Conservation (phyloP, 129 eudicot species). For the Lactuca sativa region DNA sequence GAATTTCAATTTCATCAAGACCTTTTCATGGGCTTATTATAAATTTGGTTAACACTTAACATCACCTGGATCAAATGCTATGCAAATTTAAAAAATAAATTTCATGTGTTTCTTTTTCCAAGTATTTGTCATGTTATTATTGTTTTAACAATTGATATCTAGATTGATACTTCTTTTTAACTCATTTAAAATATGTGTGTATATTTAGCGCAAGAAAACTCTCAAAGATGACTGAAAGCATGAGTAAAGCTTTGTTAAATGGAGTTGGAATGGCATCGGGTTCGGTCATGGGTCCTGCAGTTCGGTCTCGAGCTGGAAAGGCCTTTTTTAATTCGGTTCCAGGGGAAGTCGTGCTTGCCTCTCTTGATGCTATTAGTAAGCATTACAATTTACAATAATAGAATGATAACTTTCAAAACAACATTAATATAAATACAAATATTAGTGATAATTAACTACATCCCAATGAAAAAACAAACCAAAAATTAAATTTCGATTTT, state of each 20-base stretch:
- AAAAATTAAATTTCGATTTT: too few species aligned
- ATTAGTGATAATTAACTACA: too few species aligned
- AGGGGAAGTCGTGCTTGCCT: constrained; percentile 89
- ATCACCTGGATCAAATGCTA: too few species aligned
- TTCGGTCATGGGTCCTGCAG: constrained; percentile 73
- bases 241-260: constrained; percentile 78
- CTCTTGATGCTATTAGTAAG: constrained; percentile 94
- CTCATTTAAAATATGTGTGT: background rate
- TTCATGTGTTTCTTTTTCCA: background rate
- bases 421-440: too few species aligned
- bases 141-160: background rate
- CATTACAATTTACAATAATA: background rate
- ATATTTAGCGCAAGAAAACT: constrained; percentile 59
- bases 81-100: too few species aligned
- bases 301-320: constrained; percentile 79
- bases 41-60: too few species aligned
- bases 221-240: constrained; percentile 77
- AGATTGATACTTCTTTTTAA: background rate
- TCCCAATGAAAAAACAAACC: too few species aligned
- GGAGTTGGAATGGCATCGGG: constrained; percentile 75
- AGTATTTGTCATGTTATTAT: too few species aligned
- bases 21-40: too few species aligned
- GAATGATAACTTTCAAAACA: too few species aligned
- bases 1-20: too few species aligned
- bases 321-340: constrained; percentile 75